Evolutionary conservation across 2,329 filamentous ascomycete genomes (phyloP), one percentile per base, ranked within the genome.

Genomic region (Pestalotiopsis sp.): DNA sequence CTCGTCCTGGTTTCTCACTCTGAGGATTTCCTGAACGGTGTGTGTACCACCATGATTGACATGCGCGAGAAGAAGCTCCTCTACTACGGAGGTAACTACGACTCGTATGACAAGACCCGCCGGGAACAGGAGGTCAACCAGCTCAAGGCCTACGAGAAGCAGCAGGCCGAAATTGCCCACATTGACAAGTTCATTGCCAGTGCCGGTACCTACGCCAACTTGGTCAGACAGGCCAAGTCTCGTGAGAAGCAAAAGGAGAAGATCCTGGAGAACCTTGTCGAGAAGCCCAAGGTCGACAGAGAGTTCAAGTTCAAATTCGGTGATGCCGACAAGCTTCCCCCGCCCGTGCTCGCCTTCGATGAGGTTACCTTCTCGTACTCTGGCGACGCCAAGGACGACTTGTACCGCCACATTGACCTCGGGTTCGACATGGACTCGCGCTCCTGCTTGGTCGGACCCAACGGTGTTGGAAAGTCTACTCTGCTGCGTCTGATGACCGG

Each of bases 151-250:
- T 99, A 99, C 86, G 87, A 92, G 81, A 99, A 99, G 88, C 96
- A 99, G 82, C 96, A 99, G 81, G 96, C 99, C 71, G 96, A 99
- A 86, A 99, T 99, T 81, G 88, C 90, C 74, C 97, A 99, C 87
- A 99, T 99, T 88, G 98, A 99, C 88, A 98, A 98, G 85, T 99
- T 99, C 88, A 99, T 99, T 81, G 96, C 97, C 78, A 98, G 95
- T 70, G 96, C 96, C 68, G 96, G 97, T 94, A 99, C 96, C 70
- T 99, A 99, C 79, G 96, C 97, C 89, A 99, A 99, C 86, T 88
- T 99, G 86, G 96, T 99, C 79, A 89, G 93, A 81, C 96, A 99
- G 84, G 97, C 97, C 83, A 99, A 99, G 88, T 98, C 96, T 57
- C 91, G 96, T 72, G 96, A 99, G 84, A 99, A 99, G 93, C 98